A percentile compares a stretch with the other conserved stretches of the same genome.
Conservation (phyloP, 2,329 filamentous ascomycete genomes). For the Arthrocladium fulminans region DNA sequence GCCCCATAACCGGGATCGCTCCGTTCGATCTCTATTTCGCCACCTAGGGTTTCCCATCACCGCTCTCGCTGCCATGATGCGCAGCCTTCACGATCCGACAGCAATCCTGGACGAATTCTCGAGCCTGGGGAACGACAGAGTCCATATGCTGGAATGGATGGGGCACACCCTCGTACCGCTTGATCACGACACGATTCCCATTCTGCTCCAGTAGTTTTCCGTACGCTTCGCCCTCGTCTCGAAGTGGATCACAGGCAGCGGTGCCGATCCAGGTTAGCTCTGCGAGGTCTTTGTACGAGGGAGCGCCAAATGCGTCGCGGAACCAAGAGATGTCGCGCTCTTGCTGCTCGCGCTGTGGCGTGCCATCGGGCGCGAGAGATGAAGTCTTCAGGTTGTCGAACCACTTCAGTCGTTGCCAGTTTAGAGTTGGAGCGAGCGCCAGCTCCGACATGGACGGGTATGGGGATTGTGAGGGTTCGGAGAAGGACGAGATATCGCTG, state of each 20-base stretch:
- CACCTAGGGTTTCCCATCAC: no score
- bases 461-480: slow-evolving; percentile 31
- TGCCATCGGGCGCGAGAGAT: slow-evolving; percentile 20
- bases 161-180: slow-evolving; percentile 36
- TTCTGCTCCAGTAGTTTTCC: slow-evolving; percentile 38
- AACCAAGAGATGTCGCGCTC: slow-evolving; percentile 3
- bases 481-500: slow-evolving; percentile 33
- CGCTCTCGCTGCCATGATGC: no score
- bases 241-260: slow-evolving; percentile 42
- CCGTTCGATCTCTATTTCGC: no score
- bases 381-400: slow-evolving; percentile 32
- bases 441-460: slow-evolving; percentile 36
- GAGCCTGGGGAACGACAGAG: slow-evolving; percentile 25
- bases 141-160: slow-evolving; percentile 39
- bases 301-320: neutral
- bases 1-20: no score
- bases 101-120: slow-evolving; percentile 25
- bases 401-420: slow-evolving; percentile 37
- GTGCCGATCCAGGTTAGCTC: slow-evolving; percentile 39
- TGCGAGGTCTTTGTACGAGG: slow-evolving; percentile 28
- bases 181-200: slow-evolving; percentile 33
- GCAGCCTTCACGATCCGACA: slow-evolving; percentile 9
- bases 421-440: slow-evolving; percentile 36
- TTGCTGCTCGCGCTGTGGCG: slow-evolving; percentile 17
- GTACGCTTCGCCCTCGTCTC: slow-evolving; percentile 47